phyloP scores from a whole-genome alignment of 176 grass and related monocot genomes.

The Saccharum officinarum region DNA sequence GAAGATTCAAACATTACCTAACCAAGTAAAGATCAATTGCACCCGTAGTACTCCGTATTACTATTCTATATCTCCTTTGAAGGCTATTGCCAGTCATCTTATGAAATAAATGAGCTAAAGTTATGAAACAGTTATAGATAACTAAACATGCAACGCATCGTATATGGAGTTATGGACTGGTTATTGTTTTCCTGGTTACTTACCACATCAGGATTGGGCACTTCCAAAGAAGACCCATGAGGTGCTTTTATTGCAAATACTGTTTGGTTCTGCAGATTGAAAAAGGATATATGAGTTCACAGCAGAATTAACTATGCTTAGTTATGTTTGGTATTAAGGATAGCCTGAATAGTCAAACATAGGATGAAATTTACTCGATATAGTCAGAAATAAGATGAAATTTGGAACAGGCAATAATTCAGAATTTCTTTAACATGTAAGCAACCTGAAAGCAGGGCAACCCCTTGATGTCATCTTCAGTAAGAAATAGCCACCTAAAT shows the following conservation, averaged over 20 bases:
- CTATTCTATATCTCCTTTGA: conserved; percentile 84
- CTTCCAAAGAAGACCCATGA: conserved; percentile 86
- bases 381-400: conserved; percentile 21
- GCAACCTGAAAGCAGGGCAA: conserved; percentile 90
- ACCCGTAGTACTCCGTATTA: conserved; percentile 90
- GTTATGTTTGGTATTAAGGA: background rate
- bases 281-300: conserved; percentile 32
- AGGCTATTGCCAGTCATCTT: conserved; percentile 67
- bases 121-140: conserved; percentile 18
- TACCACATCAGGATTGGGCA: conserved; percentile 88
- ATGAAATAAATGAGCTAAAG: conserved; percentile 22
- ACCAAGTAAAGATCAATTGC: conserved; percentile 94
- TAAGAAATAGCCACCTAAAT: conserved; percentile 87
- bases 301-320: conserved; percentile 15
- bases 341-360: conserved; percentile 19
- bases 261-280: conserved; percentile 68
- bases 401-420: background rate
- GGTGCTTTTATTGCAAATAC: conserved; percentile 95
- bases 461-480: conserved; percentile 94
- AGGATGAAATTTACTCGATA: background rate
- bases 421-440: conserved; percentile 14
- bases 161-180: background rate
- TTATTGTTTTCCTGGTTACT: conserved; percentile 27
- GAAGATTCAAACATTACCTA: conserved; percentile 55
- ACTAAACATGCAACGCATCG: background rate